Evolutionary conservation across 2,329 filamentous ascomycete species (phyloP).

Genomic region (Monosporascus sp.): DNA sequence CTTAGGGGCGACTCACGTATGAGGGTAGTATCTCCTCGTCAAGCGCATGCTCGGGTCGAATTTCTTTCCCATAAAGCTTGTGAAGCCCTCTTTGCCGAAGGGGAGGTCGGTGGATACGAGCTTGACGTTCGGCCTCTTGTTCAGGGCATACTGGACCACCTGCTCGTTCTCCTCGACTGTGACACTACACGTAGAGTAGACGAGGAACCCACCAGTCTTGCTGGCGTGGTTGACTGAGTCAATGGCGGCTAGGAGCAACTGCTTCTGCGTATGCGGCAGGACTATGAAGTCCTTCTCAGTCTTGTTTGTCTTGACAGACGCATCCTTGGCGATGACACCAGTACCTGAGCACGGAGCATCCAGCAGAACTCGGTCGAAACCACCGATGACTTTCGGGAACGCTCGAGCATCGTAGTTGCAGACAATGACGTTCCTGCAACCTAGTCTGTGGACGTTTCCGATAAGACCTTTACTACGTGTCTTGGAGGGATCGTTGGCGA

Average conservation of each 20-base stretch:
- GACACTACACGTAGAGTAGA: conserved; percentile 95
- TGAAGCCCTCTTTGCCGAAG: conserved; percentile 92
- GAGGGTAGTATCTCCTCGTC: conserved; percentile 82
- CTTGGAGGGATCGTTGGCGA: conserved; percentile 96
- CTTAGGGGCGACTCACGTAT: conserved; percentile 38
- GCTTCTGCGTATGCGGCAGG: conserved; percentile 90
- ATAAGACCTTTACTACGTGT: conserved; percentile 92
- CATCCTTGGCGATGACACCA: conserved; percentile 95
- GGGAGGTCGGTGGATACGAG: conserved; percentile 86
- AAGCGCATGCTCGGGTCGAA: conserved; percentile 83
- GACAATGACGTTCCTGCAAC: conserved; percentile 88
- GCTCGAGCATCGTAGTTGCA: conserved; percentile 93
- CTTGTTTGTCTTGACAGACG: conserved; percentile 97
- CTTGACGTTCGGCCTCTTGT: conserved; percentile 86
- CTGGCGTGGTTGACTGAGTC: conserved; percentile 88
- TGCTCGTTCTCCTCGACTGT: conserved; percentile 90
- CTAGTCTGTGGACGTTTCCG: conserved; percentile 93
- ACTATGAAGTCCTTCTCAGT: conserved; percentile 91
- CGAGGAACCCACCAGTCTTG: conserved; percentile 90
- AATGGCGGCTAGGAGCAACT: conserved; percentile 85
- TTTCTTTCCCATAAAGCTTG: conserved; percentile 80
- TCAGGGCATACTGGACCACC: conserved; percentile 89
- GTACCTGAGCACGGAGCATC: conserved; percentile 96
- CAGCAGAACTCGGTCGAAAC: conserved; percentile 89
- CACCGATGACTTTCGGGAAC: conserved; percentile 90